phyloP scores from a whole-genome alignment of 2,329 filamentous ascomycete species.

The Ramularia endophylla region DNA sequence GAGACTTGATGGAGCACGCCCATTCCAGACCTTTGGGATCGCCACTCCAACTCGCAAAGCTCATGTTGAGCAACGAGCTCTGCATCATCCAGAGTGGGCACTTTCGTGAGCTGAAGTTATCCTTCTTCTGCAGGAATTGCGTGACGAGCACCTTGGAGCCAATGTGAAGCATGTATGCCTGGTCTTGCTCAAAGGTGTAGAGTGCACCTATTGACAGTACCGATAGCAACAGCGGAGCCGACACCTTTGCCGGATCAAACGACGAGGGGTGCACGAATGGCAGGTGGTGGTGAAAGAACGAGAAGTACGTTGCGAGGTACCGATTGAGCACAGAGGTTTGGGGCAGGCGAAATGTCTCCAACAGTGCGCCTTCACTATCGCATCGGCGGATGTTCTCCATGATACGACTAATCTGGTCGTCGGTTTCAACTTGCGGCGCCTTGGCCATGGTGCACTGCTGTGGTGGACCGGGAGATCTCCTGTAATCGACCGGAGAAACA shows the following conservation, averaged over 20 bases:
- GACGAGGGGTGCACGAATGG: slow-evolving; percentile 92
- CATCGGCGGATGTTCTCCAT: slow-evolving; percentile 77
- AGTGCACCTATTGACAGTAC: slow-evolving; percentile 92
- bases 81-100: slow-evolving; percentile 99
- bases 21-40: slow-evolving; percentile 96
- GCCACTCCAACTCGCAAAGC: slow-evolving; percentile 98
- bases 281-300: slow-evolving; percentile 91
- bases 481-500: slow-evolving; percentile 63
- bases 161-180: slow-evolving; percentile 95
- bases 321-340: slow-evolving; percentile 75
- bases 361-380: slow-evolving; percentile 75
- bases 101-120: slow-evolving; percentile 97
- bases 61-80: slow-evolving; percentile 93
- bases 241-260: slow-evolving; percentile 73
- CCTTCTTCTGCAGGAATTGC: slow-evolving; percentile 95
- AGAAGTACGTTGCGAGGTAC: slow-evolving; percentile 93
- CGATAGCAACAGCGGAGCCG: slow-evolving; percentile 77
- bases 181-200: slow-evolving; percentile 95
- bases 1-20: slow-evolving; percentile 98
- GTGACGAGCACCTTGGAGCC: slow-evolving; percentile 96
- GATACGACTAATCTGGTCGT: slow-evolving; percentile 79
- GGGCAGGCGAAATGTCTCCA: slow-evolving; percentile 85
- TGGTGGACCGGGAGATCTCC: slow-evolving; percentile 62
- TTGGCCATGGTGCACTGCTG: slow-evolving; percentile 59
- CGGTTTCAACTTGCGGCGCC: slow-evolving; percentile 73